Evolutionary conservation across 768 basidiomycete genomes (phyloP).

Genomic region (Boletellus sp.): DNA sequence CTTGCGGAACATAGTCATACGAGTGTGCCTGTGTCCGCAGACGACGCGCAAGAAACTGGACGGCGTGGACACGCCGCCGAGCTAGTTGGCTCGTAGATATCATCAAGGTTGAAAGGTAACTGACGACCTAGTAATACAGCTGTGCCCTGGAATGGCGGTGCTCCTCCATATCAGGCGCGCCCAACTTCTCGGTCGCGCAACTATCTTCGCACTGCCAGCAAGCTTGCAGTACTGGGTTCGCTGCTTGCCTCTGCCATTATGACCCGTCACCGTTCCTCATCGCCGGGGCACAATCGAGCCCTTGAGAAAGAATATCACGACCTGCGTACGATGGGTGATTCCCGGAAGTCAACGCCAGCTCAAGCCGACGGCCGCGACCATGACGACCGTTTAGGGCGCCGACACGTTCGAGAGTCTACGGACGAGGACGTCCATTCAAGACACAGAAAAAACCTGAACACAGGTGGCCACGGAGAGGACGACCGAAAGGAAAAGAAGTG

Average conservation of each 20-base stretch:
- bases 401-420: constrained; percentile 31
- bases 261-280: constrained; percentile 47
- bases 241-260: constrained; percentile 31
- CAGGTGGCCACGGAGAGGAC: constrained; percentile 21
- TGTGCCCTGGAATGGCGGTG: too few relatives aligned
- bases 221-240: not conserved
- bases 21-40: constrained; percentile 58
- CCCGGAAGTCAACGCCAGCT: constrained; percentile 30
- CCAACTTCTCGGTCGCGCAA: too few relatives aligned
- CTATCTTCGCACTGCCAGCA: too few relatives aligned
- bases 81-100: constrained; percentile 15
- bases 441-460: constrained; percentile 22
- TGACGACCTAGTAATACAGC: too few relatives aligned
- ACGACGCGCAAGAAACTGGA: constrained; percentile 31
- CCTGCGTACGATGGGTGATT: constrained; percentile 33
- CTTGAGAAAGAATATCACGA: constrained; percentile 31
- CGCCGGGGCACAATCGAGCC: constrained; percentile 31
- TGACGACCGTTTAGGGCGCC: constrained; percentile 23
- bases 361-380: constrained; percentile 31
- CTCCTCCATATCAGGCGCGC: too few relatives aligned
- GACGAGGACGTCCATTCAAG: constrained; percentile 32
- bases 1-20: constrained; percentile 37
- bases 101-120: constrained; percentile 14
- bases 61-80: constrained; percentile 28
- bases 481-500: constrained; percentile 48